Conservation (phyloP, 345 rosid species). For the Leavenworthia alabamica region DNA sequence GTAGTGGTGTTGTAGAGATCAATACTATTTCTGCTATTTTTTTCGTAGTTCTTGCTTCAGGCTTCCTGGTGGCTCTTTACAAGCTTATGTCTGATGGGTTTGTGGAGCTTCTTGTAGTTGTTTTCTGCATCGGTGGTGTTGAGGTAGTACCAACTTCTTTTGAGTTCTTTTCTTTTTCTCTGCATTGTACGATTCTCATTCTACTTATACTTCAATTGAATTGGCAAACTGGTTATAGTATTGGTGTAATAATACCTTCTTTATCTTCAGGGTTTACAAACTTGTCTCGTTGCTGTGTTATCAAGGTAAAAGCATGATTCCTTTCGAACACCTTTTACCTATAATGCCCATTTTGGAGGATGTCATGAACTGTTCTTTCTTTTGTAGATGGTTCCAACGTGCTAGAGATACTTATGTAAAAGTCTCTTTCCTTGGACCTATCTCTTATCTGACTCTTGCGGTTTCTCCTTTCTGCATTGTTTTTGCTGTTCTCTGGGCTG, state of each 20-base stretch:
- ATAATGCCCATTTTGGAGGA: not conserved
- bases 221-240: not conserved
- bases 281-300: constrained; percentile 81
- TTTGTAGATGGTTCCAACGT: constrained; percentile 70
- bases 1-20: constrained; percentile 68
- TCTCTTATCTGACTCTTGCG: constrained; percentile 77
- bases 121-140: constrained; percentile 96
- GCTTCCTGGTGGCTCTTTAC: constrained; percentile 86
- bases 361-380: not conserved
- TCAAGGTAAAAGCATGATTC: constrained; percentile 52
- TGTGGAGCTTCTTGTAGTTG: constrained; percentile 85
- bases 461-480: constrained; percentile 89
- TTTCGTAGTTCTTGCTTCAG: constrained; percentile 81
- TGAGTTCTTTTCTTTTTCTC: not conserved
- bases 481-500: constrained; percentile 89
- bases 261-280: constrained; percentile 83
- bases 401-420: constrained; percentile 61
- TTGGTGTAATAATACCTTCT: constrained; percentile 19
- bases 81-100: constrained; percentile 92
- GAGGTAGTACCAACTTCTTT: constrained; percentile 57
- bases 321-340: constrained; percentile 4
- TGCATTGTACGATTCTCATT: not conserved
- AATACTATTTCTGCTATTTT: constrained; percentile 68
- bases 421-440: constrained; percentile 80
- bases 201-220: not conserved